Base-by-base conservation (phyloP, 495 filamentous ascomycete genomes). In the Hypoxylon perforatum region DNA sequence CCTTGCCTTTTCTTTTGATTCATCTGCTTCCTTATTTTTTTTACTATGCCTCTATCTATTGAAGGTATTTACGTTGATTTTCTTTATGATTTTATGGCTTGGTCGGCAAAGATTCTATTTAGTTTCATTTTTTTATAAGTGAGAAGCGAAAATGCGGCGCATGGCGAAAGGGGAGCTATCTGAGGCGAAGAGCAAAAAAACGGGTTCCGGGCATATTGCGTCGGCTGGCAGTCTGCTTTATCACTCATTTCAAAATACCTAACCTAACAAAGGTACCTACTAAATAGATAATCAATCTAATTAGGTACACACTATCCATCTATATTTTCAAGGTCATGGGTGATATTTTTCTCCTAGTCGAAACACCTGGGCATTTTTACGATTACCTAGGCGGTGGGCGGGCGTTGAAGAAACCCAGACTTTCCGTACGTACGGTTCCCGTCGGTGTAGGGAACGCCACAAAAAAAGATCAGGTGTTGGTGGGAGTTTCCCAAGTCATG, bases 401-500 rank as follows among this genome's bases (percentile, higher is more conserved):
- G 30, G 30, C 30, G 30, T 33, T 33, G 30, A 33, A 33, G 30
- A 33, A 33, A 33, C 7, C 30, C 30, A 33, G 8, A 33, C 11
- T 4, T 33, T 33, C 30, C 30, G 30, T 33, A 33, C 30, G 30
- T 33, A 33, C 30, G 7, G 30, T 33, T 33, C 30, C 30, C 30
- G 7, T 33, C 30, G 30, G 30, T 33, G 7, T 33, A 33, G 7
- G 7, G 7, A 33, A 33, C 30, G 30, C 30, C 30, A 33, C 30
- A 33, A 8, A 28, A 33, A 33, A 33, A 9, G 30, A 9, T 33
- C 30, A 33, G 3, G 30, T 33, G 30, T 33, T n/a, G 42, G 35
- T 45, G 50, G 56, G 35, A 51, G 50, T 19, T n/a, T n/a, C n/a
- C 21, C 48, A 49, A 45, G 30, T 39, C 53, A 48, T 41, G 39